These are phyloP conservation scores for Carex scoparia DNA, from an alignment of 176 grass and related monocot genomes.

Conservation along the genomic window DNA sequence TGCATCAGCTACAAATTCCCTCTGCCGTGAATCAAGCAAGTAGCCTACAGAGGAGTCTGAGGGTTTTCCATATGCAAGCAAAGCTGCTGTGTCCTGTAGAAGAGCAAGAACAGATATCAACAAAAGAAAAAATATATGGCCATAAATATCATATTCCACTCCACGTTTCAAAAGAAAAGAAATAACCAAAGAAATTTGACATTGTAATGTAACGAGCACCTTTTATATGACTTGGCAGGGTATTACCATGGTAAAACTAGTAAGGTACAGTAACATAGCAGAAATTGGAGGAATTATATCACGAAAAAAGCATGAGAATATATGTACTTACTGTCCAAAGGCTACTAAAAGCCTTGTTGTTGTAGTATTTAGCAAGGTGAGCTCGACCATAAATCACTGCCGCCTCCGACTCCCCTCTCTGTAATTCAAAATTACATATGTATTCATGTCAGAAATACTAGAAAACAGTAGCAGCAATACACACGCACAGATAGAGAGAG, in stretches of 20 bases:
- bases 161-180: background rate
- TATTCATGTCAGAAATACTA: constrained; percentile 1
- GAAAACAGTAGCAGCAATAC: background rate
- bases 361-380: constrained; percentile 64
- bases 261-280: background rate
- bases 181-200: background rate
- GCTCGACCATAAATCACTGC: constrained; percentile 68
- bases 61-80: constrained; percentile 78
- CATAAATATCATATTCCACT: background rate
- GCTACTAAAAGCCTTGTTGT: constrained; percentile 57
- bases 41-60: constrained; percentile 66
- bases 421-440: constrained; percentile 14
- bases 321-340: constrained; percentile 52
- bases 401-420: constrained; percentile 67
- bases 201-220: background rate
- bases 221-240: background rate
- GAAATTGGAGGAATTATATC: constrained; percentile 15
- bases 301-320: background rate
- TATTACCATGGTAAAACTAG: background rate
- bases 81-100: constrained; percentile 57
- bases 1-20: constrained; percentile 82
- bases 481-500: constrained; percentile 22
- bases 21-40: constrained; percentile 59
- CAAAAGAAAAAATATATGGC: background rate
- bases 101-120: constrained; percentile 15